Percentiles rank a stretch among this genome's conserved stretches.
These are phyloP conservation scores for Xylaria digitata DNA, from an alignment of 2,329 filamentous ascomycete genomes.

Conservation along the genomic window DNA sequence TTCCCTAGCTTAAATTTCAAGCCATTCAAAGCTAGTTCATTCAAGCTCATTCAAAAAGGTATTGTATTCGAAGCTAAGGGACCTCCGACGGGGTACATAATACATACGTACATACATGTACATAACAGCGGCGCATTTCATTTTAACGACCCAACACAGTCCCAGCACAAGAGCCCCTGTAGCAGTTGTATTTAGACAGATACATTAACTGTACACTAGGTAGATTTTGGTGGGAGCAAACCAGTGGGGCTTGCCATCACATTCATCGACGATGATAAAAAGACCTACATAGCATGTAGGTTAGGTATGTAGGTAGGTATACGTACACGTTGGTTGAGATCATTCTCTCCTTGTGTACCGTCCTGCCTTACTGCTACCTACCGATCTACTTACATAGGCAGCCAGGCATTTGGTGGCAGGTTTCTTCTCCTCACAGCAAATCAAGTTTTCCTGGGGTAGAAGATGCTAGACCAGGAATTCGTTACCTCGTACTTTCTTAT, in stretches of 20 bases:
- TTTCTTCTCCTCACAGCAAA: neutral
- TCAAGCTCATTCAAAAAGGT: neutral
- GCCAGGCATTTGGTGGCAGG: neutral
- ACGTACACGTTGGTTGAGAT: slow-evolving; percentile 1
- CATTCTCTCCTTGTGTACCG: slow-evolving; percentile 1
- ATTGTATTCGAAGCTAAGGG: slow-evolving; percentile 5
- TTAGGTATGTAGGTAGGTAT: no score
- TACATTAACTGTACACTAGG: neutral
- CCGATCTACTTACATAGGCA: neutral
- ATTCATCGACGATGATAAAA: slow-evolving; percentile 6
- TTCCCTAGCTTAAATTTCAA: neutral
- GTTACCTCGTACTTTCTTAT: slow-evolving; percentile 1
- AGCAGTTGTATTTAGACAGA: neutral
- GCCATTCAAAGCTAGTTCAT: neutral
- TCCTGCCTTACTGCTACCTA: slow-evolving; percentile 8
- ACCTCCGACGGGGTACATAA: neutral
- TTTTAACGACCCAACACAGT: no score
- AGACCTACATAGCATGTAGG: neutral
- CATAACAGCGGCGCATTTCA: neutral
- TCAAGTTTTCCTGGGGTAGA: neutral
- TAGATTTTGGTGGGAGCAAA: slow-evolving; percentile 19
- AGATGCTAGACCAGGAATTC: neutral
- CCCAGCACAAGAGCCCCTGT: no score
- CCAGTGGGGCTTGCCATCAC: slow-evolving; percentile 2
- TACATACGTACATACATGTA: neutral